Evolutionary conservation across 257 asterid genomes (phyloP).

Genomic region (Prunella vulgaris): DNA sequence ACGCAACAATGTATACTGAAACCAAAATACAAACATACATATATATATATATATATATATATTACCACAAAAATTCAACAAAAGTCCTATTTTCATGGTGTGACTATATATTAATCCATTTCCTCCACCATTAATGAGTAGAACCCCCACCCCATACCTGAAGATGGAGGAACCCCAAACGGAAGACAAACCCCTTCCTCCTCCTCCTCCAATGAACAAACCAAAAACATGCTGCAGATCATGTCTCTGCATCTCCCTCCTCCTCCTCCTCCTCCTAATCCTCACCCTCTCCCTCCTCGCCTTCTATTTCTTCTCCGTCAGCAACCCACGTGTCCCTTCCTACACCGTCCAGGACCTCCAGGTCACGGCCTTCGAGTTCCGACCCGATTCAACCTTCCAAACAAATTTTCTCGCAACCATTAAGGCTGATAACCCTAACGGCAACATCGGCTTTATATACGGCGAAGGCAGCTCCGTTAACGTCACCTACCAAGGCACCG

Average conservation of each 20-base stretch:
- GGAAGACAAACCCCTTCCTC: not conserved
- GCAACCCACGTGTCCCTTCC: constrained; percentile 36
- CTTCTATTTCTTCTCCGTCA: constrained; percentile 23
- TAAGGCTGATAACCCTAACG: constrained; percentile 40
- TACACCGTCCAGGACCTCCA: constrained; percentile 36
- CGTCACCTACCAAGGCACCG: constrained; percentile 21
- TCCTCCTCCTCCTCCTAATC: constrained; percentile 32
- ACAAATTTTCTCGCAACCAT: constrained; percentile 24
- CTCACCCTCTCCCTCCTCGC: not conserved
- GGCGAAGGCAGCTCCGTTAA: constrained; percentile 28
- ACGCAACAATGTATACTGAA: no score
- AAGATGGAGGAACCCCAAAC: no score
- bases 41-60: no score
- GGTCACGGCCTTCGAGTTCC: constrained; percentile 28
- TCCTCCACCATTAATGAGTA: no score
- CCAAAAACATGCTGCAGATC: constrained; percentile 4
- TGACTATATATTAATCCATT: no score
- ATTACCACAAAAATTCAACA: no score
- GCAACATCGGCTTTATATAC: constrained; percentile 29
- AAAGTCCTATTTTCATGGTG: no score
- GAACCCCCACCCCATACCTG: no score
- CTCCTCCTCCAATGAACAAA: constrained; percentile 3
- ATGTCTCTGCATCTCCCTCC: constrained; percentile 40
- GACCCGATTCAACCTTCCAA: constrained; percentile 37
- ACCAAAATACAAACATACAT: no score